Conservation (phyloP, 2,329 filamentous ascomycete species). For the Epichloe sibirici region DNA sequence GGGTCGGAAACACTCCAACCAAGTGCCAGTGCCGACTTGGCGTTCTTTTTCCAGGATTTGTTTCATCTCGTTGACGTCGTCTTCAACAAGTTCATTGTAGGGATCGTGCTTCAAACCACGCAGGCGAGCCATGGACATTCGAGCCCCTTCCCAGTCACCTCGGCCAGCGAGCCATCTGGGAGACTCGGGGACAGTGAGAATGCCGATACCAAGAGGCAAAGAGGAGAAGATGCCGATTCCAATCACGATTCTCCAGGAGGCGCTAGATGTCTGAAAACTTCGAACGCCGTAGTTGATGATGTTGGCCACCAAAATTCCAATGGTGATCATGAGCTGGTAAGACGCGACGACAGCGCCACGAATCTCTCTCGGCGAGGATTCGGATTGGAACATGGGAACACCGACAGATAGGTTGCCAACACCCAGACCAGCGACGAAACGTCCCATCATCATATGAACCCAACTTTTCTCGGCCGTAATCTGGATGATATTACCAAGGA, state of each 20-base stretch:
- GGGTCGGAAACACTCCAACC: conserved; percentile 49
- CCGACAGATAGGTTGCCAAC: conserved; percentile 54
- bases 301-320: conserved; percentile 51
- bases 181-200: conserved; percentile 42
- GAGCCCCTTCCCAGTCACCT: conserved; percentile 34
- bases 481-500: conserved; percentile 53
- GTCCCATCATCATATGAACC: conserved; percentile 54
- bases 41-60: conserved; percentile 33
- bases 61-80: conserved; percentile 41
- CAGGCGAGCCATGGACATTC: conserved; percentile 39
- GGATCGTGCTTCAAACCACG: conserved; percentile 37
- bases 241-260: conserved; percentile 52
- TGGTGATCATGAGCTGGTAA: conserved; percentile 65
- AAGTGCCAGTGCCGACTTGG: conserved; percentile 33
- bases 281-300: conserved; percentile 41
- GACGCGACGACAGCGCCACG: conserved; percentile 52
- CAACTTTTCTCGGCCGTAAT: conserved; percentile 45
- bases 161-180: conserved; percentile 42
- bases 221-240: conserved; percentile 41
- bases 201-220: conserved; percentile 38
- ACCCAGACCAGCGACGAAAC: conserved; percentile 54
- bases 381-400: conserved; percentile 56
- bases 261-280: conserved; percentile 26
- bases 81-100: conserved; percentile 30
- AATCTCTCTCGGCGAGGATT: conserved; percentile 49